Base-by-base conservation (phyloP, 192 early-diverging fungal genomes). In the Thamnidium elegans region DNA sequence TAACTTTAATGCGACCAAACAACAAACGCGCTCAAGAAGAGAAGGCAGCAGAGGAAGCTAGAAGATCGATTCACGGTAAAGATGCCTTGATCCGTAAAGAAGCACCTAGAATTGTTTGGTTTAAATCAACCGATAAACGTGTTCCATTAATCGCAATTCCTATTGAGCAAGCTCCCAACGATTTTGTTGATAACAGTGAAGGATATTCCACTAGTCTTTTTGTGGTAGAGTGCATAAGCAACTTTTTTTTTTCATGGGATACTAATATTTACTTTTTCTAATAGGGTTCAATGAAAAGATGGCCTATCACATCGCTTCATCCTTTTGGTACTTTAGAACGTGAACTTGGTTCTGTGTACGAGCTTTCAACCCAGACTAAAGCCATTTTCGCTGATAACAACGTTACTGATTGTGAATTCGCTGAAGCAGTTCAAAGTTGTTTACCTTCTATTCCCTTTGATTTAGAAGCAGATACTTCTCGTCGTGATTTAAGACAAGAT, bases 301-400 rank as follows among this genome's bases (percentile, higher is more conserved):
- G 92, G 92, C 83, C 84, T 4, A 78, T 85, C 21, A 84, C 80
- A 8, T 86, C 79, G 0, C 75, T 86, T 13, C 86, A 87, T 78
- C 92, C 92, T 26, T 85, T 85, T 71, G 92, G 92, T 44, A 81
- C 81, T 8, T 66, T 91, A 53, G 85, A 82, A 34, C 83, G 84
- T 32, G 82, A 80, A 51, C 65, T 99, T 44, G 96, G 94, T 51
- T 71, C 80, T 10, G 87, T 95, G 47, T 89, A 88, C 13, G 76
- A 91, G 17, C 78, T 97, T 43, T 80, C 86, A 14, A 79, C 87
- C 43, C 92, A 96, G 67, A 92, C 91, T 1, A 81, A 84, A 67
- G 88, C 92, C 0, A 76, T 97, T 10, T 78, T 96, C n/a, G 86
- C 85, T 14, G 92, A 94, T 47, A 89, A 91, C 67, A 89, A 88